Conservation (phyloP, 2,329 filamentous ascomycete genomes). For the Cladosporium colombiae region DNA sequence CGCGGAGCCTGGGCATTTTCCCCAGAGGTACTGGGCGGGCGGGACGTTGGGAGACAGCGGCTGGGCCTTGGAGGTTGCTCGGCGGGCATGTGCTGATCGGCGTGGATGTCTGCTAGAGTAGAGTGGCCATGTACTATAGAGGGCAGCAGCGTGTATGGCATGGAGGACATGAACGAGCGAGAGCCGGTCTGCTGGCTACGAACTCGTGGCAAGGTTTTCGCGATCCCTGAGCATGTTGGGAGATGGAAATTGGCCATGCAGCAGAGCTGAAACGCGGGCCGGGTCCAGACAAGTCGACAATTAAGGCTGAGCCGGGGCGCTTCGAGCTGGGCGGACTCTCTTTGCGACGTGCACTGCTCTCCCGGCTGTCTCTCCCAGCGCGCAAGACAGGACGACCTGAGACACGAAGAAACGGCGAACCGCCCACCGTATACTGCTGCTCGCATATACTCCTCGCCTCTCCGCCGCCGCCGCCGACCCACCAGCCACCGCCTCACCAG, state of each 20-base stretch:
- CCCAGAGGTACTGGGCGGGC: conserved; percentile 4
- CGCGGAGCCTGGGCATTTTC: conserved; percentile 3
- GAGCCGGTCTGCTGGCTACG: neutral
- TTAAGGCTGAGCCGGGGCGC: conserved; percentile 3
- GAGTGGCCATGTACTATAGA: neutral
- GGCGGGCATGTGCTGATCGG: neutral
- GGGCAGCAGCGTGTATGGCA: neutral
- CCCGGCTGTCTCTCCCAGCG: neutral
- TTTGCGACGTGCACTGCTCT: neutral
- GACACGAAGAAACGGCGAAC: conserved; percentile 14
- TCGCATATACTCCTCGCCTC: neutral
- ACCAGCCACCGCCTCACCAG: conserved; percentile 16
- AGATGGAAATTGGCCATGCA: neutral
- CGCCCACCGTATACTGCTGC: conserved; percentile 2
- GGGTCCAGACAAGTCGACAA: neutral
- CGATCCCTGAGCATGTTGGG: conserved; percentile 9
- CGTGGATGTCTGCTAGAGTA: neutral
- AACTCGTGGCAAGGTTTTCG: neutral
- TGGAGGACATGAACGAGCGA: neutral
- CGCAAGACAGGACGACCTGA: neutral
- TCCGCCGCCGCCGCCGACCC: conserved; percentile 4
- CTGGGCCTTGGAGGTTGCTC: neutral
- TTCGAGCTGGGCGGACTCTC: conserved; percentile 2
- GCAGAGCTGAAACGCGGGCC: conserved; percentile 10
- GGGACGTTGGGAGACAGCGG: conserved; percentile 5